Evolutionary conservation across 306 rosid genomes (phyloP).

Genomic region (Cicer yamashitae): DNA sequence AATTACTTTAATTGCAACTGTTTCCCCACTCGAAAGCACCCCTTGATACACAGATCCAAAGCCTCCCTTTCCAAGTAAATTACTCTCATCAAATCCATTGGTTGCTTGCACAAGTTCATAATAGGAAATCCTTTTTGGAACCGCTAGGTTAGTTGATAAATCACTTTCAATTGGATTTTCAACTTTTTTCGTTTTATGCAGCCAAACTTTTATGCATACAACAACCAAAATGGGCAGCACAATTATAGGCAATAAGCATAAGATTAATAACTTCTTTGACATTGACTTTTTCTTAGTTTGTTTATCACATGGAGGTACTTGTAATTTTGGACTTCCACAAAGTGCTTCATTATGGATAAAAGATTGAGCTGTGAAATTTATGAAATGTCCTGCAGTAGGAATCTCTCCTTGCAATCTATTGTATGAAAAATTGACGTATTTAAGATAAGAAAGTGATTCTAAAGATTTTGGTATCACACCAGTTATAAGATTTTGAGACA

Average conservation of each 20-base stretch:
- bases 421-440: constrained; percentile 44
- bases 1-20: constrained; percentile 43
- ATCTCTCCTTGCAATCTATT: constrained; percentile 46
- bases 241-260: constrained; percentile 10
- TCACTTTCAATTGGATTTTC: neutral
- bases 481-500: constrained; percentile 40
- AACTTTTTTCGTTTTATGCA: neutral
- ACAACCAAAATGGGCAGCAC: constrained; percentile 14
- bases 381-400: constrained; percentile 46
- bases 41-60: constrained; percentile 46
- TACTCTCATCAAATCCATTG: constrained; percentile 20
- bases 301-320: constrained; percentile 44
- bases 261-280: neutral
- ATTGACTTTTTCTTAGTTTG: neutral
- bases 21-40: constrained; percentile 28
- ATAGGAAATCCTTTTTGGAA: constrained; percentile 25
- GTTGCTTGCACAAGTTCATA: constrained; percentile 41
- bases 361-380: constrained; percentile 40
- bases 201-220: neutral
- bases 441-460: constrained; percentile 43
- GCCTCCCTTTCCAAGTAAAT: constrained; percentile 36
- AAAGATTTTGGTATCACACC: constrained; percentile 50
- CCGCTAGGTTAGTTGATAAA: neutral
- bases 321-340: constrained; percentile 43
- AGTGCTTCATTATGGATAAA: constrained; percentile 48